Conservation (phyloP, 164 flowering plant genomes). For the Chloranthus sessilifolius region DNA sequence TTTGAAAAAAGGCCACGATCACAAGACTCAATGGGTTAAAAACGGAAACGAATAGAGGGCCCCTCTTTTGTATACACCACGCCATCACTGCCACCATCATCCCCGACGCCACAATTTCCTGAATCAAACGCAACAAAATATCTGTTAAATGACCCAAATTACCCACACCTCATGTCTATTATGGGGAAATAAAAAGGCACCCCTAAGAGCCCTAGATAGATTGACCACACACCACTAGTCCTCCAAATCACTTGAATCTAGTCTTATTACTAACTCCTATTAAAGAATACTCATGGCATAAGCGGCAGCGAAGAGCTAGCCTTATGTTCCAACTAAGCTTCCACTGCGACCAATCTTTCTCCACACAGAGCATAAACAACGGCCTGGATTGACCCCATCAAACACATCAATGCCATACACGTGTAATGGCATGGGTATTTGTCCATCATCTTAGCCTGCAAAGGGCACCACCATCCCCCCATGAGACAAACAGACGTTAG, state of each 20-base stretch:
- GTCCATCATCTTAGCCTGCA: slow-evolving; percentile 37
- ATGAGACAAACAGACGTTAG: neutral
- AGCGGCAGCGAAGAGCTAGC: slow-evolving; percentile 33
- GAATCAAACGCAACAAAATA: too few relatives aligned
- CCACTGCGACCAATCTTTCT: slow-evolving; percentile 43
- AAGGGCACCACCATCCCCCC: too few relatives aligned
- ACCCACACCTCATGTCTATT: too few relatives aligned
- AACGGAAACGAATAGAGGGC: slow-evolving; percentile 69
- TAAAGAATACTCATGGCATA: slow-evolving; percentile 27
- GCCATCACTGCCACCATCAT: slow-evolving; percentile 44
- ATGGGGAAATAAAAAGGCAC: too few relatives aligned
- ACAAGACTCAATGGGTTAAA: slow-evolving; percentile 64
- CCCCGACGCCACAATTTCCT: slow-evolving; percentile 65
- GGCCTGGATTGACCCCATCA: slow-evolving; percentile 30
- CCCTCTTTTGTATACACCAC: slow-evolving; percentile 62
- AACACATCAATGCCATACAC: slow-evolving; percentile 36
- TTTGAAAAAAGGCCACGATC: slow-evolving; percentile 52
- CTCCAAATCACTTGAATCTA: too few relatives aligned
- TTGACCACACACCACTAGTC: too few relatives aligned
- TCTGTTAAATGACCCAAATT: too few relatives aligned
- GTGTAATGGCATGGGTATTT: slow-evolving; percentile 40
- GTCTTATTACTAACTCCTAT: too few relatives aligned
- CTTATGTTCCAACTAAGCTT: slow-evolving; percentile 43
- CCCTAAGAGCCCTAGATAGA: too few relatives aligned
- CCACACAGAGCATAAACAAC: slow-evolving; percentile 23